Percentiles rank a stretch among this genome's conserved stretches.
These are phyloP conservation scores for Komagataella pseudopastoris DNA, from an alignment of 805 yeast species.

Conservation along the genomic window DNA sequence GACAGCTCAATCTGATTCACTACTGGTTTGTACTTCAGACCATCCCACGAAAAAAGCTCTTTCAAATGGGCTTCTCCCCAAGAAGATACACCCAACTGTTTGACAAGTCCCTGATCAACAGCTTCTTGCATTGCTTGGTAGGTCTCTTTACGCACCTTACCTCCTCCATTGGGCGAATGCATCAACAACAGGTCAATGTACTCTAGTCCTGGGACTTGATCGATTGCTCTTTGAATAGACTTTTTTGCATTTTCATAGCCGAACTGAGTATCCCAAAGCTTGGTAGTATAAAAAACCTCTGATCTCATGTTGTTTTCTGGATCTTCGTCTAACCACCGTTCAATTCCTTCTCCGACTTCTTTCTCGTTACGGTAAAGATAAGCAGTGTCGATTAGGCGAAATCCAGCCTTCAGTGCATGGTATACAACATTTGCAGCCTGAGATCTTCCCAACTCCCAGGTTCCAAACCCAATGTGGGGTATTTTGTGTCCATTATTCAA, in stretches of 20 bases:
- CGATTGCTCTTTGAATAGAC: constrained; percentile 45
- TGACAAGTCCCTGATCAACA: constrained; percentile 41
- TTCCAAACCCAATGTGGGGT: constrained; percentile 37
- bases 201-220: constrained; percentile 35
- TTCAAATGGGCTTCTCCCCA: constrained; percentile 47
- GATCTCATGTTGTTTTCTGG: constrained; percentile 26
- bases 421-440: constrained; percentile 24
- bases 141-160: constrained; percentile 38
- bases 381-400: constrained; percentile 34
- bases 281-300: constrained; percentile 54
- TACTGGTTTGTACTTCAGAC: constrained; percentile 43
- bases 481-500: constrained; percentile 40
- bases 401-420: constrained; percentile 29
- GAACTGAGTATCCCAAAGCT: constrained; percentile 56
- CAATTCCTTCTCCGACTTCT: constrained; percentile 35
- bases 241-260: constrained; percentile 42
- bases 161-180: constrained; percentile 45
- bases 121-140: constrained; percentile 69
- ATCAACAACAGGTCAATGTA: constrained; percentile 65
- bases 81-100: constrained; percentile 70
- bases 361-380: constrained; percentile 31
- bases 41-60: constrained; percentile 46
- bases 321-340: constrained; percentile 22
- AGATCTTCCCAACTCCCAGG: constrained; percentile 25
- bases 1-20: constrained; percentile 76